Evolutionary conservation across 1,284 basidiomycete genomes (phyloP), one percentile per base, ranked within the genome.

Genomic region (Ganoderma boninense): DNA sequence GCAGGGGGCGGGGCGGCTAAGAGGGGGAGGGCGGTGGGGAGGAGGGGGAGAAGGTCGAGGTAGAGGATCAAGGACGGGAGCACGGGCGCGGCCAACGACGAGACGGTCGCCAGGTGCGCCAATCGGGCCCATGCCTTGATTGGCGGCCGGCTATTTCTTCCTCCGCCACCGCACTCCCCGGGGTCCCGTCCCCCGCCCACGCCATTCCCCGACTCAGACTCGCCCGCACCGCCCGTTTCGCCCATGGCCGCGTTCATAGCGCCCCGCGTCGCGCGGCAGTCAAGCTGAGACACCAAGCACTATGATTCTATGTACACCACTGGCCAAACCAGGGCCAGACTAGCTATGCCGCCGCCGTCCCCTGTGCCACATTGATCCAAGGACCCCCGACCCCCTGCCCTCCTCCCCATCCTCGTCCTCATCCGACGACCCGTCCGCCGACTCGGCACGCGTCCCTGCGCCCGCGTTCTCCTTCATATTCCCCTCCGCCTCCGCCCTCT

Each of bases 391-490:
- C 69, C 20, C 70, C 42, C 63, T 71, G 14, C 43, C 62, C 42
- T 67, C 76, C 52, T 80, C 76, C 54, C 79, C 79, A 68, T 29
- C 40, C 16, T 82, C 81, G 46, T 75, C 74, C 49, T 77, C 72
- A 76, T 77, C 63, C 60, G 76, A 65, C 78, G 77, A 62, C 70
- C 79, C 80, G 56, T 70, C 79, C 80, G 56, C 70, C 74, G 64
- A 76, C 76, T 69, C 70, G 1, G 70, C 70, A 14, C 69, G 64
- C 52, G 73, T 72, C 64, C 73, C 64, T 23, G 70, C 67, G 11
- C 64, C 62, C 52, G 74, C 67, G 67, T 85, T 83, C 71, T 74
- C 74, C 68, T 79, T 75, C 54, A 76, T 75, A 56, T 77, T 74
- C 38, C 72, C 72, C 62, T 75, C 75, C 61, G 70, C 23, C 14